These are phyloP conservation scores for Daldinia childiae DNA, from an alignment of 495 filamentous ascomycete genomes.

Conservation along the genomic window DNA sequence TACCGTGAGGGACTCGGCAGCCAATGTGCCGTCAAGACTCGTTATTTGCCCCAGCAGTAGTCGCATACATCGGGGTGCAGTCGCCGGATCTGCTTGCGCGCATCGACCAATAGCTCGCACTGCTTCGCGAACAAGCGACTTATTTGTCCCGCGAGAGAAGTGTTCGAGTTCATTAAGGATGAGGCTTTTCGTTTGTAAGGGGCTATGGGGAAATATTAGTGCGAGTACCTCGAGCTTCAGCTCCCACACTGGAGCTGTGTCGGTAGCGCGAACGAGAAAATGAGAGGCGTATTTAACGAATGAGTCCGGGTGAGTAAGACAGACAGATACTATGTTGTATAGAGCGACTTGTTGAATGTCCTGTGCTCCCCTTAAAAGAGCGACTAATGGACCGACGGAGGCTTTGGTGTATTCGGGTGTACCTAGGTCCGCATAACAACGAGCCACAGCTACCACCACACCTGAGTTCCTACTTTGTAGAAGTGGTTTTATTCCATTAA, in stretches of 20 bases:
- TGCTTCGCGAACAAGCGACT: conserved; percentile 82
- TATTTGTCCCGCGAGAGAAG: conserved; percentile 81
- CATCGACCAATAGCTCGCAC: conserved; percentile 93
- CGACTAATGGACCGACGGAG: conserved; percentile 83
- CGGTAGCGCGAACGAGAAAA: conserved; percentile 83
- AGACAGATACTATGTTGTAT: conserved; percentile 92
- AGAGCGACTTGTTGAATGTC: conserved; percentile 90
- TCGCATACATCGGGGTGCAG: conserved; percentile 78
- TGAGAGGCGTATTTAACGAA: conserved; percentile 88
- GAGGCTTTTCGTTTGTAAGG: conserved; percentile 77
- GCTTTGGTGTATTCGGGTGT: conserved; percentile 74
- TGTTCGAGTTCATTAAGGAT: conserved; percentile 93
- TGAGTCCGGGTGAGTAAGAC: conserved; percentile 71
- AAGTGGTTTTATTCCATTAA: conserved; percentile 82
- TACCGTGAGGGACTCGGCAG: conserved; percentile 89
- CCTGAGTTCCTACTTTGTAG: conserved; percentile 92
- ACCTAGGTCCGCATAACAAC: conserved; percentile 84
- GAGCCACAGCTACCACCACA: conserved; percentile 86
- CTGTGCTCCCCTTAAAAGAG: conserved; percentile 81
- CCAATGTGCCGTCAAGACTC: conserved; percentile 82
- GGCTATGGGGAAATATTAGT: conserved; percentile 85
- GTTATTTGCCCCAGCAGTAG: conserved; percentile 86
- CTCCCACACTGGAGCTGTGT: conserved; percentile 84
- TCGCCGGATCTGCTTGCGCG: conserved; percentile 76
- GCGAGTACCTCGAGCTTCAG: conserved; percentile 92